A percentile compares a stretch with the other conserved stretches of the same genome.
Conservation (phyloP, 352 stramenopile genomes). For the Phytophthora pistaciae region DNA sequence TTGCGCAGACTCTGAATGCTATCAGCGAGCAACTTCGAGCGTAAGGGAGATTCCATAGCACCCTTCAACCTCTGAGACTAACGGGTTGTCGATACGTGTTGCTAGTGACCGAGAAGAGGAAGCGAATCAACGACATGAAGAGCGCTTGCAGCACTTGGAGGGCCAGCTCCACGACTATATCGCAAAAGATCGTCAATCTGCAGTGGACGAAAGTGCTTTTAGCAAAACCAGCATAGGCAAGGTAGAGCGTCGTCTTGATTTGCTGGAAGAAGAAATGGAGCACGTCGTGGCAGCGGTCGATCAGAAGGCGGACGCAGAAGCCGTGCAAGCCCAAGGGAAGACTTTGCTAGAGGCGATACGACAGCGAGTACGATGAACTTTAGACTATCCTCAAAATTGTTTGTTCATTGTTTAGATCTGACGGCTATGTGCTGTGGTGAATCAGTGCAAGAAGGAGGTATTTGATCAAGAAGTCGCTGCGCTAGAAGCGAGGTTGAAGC, state of each 20-base stretch:
- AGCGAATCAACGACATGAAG: conserved; percentile 12
- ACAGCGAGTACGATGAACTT: no score
- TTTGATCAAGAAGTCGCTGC: conserved; percentile 58
- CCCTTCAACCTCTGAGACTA: background rate
- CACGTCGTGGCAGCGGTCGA: conserved; percentile 56
- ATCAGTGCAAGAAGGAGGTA: conserved; percentile 58
- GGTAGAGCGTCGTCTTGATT: conserved; percentile 43
- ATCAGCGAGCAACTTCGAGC: conserved; percentile 56
- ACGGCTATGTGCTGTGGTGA: background rate
- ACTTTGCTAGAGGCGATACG: conserved; percentile 52
- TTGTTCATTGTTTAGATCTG: background rate
- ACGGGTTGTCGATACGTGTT: no score
- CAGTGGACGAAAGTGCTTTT: conserved; percentile 15
- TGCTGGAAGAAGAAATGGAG: conserved; percentile 70
- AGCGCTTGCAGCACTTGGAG: conserved; percentile 22
- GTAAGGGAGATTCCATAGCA: conserved; percentile 23
- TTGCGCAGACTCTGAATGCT: conserved; percentile 52
- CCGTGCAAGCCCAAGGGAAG: conserved; percentile 38
- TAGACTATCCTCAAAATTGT: no score
- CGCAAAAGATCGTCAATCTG: background rate
- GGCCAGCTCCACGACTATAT: conserved; percentile 15
- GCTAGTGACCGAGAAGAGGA: conserved; percentile 31
- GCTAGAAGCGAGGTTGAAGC: conserved; percentile 40
- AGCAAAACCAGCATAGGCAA: conserved; percentile 24
- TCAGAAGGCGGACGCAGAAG: conserved; percentile 52